Evolutionary conservation across 83 land plant genomes (phyloP).

Genomic region (Picea abies): DNA sequence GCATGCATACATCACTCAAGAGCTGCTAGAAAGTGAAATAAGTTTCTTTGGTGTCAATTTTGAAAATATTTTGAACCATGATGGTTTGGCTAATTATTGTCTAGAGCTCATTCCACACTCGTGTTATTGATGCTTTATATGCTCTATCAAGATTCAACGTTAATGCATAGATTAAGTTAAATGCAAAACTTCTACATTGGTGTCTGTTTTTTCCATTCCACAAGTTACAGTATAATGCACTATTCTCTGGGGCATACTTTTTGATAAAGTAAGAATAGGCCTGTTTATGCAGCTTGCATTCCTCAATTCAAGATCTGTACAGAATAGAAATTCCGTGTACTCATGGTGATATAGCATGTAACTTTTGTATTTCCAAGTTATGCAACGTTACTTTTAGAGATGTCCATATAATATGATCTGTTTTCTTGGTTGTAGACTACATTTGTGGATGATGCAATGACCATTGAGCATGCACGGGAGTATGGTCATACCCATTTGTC

Average conservation of each 20-base stretch:
- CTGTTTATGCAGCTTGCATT: not conserved
- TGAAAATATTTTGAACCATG: not conserved
- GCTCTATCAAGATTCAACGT: not conserved
- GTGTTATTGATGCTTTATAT: too few relatives aligned
- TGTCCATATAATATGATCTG: not conserved
- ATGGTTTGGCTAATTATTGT: not conserved
- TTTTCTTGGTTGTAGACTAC: slow-evolving; percentile 61
- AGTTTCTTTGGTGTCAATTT: too few relatives aligned
- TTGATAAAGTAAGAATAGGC: not conserved
- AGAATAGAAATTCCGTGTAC: not conserved
- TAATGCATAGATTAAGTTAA: not conserved
- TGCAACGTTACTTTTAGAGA: too few relatives aligned
- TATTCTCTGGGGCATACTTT: not conserved
- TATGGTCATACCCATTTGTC: slow-evolving; percentile 92
- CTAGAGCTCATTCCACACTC: not conserved
- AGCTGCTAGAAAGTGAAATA: too few relatives aligned
- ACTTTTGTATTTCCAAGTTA: not conserved
- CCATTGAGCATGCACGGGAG: slow-evolving; percentile 85
- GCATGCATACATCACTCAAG: too few relatives aligned
- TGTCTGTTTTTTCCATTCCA: not conserved
- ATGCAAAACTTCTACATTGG: not conserved
- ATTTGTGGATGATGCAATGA: slow-evolving; percentile 63
- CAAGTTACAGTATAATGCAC: not conserved
- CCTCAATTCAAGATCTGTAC: not conserved
- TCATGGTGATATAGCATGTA: not conserved